Percentiles rank a stretch among this genome's conserved stretches.
phyloP scores from a whole-genome alignment of 345 rosid species.

The Kandelia obovata region DNA sequence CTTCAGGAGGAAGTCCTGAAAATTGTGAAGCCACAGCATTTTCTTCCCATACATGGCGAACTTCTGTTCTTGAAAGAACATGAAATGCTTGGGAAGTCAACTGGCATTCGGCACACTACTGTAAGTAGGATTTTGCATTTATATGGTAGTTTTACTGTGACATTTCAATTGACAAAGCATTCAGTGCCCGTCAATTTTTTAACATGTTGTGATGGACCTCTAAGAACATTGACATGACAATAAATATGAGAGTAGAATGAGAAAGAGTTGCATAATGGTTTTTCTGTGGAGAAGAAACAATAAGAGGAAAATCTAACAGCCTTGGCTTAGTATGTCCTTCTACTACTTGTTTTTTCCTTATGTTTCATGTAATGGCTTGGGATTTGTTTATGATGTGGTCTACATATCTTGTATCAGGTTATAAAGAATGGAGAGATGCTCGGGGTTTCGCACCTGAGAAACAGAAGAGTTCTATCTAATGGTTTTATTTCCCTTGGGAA shows the following conservation, averaged over 20 bases:
- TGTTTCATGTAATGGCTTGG: background rate
- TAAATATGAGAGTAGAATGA: no score
- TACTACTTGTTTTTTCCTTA: slow-evolving; percentile 1
- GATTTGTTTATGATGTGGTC: background rate
- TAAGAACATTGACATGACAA: no score
- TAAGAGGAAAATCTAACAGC: no score
- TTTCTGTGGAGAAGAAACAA: no score
- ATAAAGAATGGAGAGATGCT: slow-evolving; percentile 99
- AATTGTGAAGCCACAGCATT: slow-evolving; percentile 97
- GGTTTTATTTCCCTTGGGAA: slow-evolving; percentile 91
- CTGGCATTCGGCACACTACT: slow-evolving; percentile 89
- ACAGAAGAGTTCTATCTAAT: slow-evolving; percentile 87
- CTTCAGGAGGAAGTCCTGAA: slow-evolving; percentile 92
- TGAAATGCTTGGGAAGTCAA: slow-evolving; percentile 87
- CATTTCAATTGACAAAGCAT: no score
- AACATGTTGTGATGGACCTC: no score
- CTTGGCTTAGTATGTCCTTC: no score
- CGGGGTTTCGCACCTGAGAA: slow-evolving; percentile 96
- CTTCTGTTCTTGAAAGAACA: slow-evolving; percentile 96
- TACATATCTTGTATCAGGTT: slow-evolving; percentile 50
- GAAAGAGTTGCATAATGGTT: no score
- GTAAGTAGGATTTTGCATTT: slow-evolving; percentile 47
- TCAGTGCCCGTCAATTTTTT: no score
- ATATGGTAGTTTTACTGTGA: background rate
- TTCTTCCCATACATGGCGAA: slow-evolving; percentile 96